Evolutionary conservation across 352 stramenopile species (phyloP).

Genomic region (Globisporangium lucens): DNA sequence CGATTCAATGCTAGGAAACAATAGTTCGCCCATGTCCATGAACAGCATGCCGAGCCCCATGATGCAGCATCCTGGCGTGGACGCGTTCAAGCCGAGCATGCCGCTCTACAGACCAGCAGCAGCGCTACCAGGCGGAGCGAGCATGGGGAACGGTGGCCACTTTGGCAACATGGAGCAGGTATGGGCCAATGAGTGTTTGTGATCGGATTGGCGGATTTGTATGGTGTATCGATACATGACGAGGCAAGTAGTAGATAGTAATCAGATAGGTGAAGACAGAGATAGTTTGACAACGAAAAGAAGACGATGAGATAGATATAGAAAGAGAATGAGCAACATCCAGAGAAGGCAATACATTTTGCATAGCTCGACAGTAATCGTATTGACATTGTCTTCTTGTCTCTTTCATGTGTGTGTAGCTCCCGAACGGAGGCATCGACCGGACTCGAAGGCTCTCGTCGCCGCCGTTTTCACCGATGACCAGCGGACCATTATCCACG

Average conservation of each 20-base stretch:
- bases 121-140: constrained; percentile 18
- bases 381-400: neutral
- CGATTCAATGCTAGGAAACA: constrained; percentile 25
- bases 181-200: constrained; percentile 20
- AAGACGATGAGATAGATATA: constrained; percentile 4
- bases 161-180: constrained; percentile 66
- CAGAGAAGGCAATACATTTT: constrained; percentile 1
- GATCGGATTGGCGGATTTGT: neutral
- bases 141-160: constrained; percentile 14
- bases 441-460: constrained; percentile 25
- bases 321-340: neutral
- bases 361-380: neutral
- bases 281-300: neutral
- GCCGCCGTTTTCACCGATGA: constrained; percentile 8
- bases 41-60: constrained; percentile 9
- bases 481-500: neutral
- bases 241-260: neutral
- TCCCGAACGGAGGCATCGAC: neutral
- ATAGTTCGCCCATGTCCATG: constrained; percentile 10
- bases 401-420: neutral
- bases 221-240: neutral
- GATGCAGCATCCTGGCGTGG: constrained; percentile 21
- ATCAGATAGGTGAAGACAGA: neutral
- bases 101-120: constrained; percentile 47
- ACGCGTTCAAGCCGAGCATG: constrained; percentile 38